Percentiles rank a stretch among this genome's conserved stretches.
Conservation (phyloP, 225 moss, liverwort and hornwort species). For the Polytrichum commune region DNA sequence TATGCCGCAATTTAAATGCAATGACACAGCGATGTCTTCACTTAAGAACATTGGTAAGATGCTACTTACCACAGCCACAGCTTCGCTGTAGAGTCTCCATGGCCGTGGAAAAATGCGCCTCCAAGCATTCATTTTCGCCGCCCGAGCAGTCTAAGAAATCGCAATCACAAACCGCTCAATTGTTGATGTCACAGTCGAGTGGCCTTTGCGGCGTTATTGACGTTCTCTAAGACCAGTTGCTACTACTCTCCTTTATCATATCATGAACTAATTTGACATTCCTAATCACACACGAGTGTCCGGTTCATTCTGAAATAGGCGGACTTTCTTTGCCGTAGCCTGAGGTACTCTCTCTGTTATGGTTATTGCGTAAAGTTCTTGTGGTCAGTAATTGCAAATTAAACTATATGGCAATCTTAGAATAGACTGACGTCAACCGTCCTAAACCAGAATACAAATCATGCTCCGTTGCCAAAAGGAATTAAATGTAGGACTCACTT, state of each 20-base stretch:
- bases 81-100: constrained; percentile 27
- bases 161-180: background rate
- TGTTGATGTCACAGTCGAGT: background rate
- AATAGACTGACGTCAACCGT: too few relatives aligned
- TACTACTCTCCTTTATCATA: background rate
- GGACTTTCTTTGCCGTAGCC: background rate
- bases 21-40: background rate
- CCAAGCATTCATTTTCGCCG: constrained; percentile 40
- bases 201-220: background rate
- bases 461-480: too few relatives aligned
- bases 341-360: too few relatives aligned
- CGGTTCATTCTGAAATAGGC: background rate
- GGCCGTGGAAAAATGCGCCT: constrained; percentile 28
- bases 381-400: too few relatives aligned
- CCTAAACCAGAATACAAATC: too few relatives aligned
- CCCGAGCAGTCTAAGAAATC: background rate
- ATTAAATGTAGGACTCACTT: too few relatives aligned
- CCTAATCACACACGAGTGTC: background rate
- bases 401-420: too few relatives aligned
- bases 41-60: background rate
- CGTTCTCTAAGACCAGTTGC: background rate
- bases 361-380: too few relatives aligned
- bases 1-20: background rate
- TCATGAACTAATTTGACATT: background rate
- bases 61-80: constrained; percentile 30